phyloP scores from a whole-genome alignment of 192 early-diverging fungal genomes.

The Coemansia sp. region DNA sequence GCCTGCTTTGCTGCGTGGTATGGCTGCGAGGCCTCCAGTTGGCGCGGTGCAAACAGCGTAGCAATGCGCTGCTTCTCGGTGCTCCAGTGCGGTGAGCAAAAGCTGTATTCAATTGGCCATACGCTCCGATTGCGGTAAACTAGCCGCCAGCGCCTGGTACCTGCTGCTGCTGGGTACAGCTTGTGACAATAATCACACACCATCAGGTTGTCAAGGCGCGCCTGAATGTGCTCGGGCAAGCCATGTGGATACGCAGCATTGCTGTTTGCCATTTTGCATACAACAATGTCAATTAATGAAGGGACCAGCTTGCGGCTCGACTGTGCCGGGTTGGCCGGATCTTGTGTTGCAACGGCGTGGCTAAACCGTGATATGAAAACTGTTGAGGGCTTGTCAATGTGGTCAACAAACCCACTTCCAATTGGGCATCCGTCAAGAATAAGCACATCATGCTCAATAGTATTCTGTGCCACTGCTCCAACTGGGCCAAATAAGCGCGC shows the following conservation, averaged over 20 bases:
- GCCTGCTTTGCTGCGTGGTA: conserved; percentile 15
- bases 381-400: conserved; percentile 1
- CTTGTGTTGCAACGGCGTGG: neutral
- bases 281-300: conserved; percentile 28
- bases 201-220: conserved; percentile 13
- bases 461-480: conserved; percentile 26
- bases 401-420: conserved; percentile 5
- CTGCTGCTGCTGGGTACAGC: conserved; percentile 26
- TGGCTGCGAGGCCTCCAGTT: conserved; percentile 11
- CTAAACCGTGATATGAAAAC: conserved; percentile 18
- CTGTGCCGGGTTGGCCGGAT: neutral
- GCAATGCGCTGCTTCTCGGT: conserved; percentile 33
- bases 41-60: conserved; percentile 32
- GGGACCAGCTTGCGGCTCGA: neutral
- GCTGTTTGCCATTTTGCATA: conserved; percentile 24
- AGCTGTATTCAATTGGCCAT: conserved; percentile 33
- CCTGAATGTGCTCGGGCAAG: conserved; percentile 34
- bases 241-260: conserved; percentile 13
- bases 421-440: conserved; percentile 32
- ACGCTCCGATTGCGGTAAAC: conserved; percentile 12
- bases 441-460: conserved; percentile 4
- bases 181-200: conserved; percentile 35
- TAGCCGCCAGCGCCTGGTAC: conserved; percentile 26
- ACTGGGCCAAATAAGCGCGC: conserved; percentile 31
- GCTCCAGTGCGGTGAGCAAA: conserved; percentile 37